phyloP scores from a whole-genome alignment of 331 rosid species.

The Malus hybrid region DNA sequence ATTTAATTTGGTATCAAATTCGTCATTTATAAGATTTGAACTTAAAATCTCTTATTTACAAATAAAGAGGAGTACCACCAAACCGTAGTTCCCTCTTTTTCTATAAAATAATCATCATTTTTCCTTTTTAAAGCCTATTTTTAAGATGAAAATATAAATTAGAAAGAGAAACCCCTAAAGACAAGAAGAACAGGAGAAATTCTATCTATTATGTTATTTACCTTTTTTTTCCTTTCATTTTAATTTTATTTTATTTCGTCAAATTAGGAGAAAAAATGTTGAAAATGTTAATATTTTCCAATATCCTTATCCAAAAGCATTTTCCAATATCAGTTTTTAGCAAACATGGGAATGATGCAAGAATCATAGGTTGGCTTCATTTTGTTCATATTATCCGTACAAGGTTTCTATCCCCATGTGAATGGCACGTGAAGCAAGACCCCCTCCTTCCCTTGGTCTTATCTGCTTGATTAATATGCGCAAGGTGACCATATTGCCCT shows the following conservation, averaged over 20 bases:
- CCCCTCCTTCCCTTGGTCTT: slow-evolving; percentile 5
- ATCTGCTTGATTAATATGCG: no score
- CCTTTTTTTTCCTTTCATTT: no score
- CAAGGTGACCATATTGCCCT: slow-evolving; percentile 32
- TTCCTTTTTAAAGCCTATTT: background rate
- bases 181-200: no score
- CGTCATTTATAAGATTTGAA: accelerated
- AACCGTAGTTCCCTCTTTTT: background rate
- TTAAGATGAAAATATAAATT: no score
- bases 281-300: no score
- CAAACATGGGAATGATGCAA: background rate
- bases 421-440: slow-evolving; percentile 53
- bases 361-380: slow-evolving; percentile 3
- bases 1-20: no score
- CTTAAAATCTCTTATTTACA: accelerated
- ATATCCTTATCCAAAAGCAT: no score
- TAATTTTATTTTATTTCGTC: background rate
- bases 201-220: no score
- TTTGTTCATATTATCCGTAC: slow-evolving; percentile 24
- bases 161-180: no score
- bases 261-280: background rate
- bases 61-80: no score
- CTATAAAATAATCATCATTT: background rate
- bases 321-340: background rate
- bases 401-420: slow-evolving; percentile 41